These are phyloP conservation scores for Flaveria sonorensis DNA, from an alignment of 129 eudicot genomes.

Conservation along the genomic window DNA sequence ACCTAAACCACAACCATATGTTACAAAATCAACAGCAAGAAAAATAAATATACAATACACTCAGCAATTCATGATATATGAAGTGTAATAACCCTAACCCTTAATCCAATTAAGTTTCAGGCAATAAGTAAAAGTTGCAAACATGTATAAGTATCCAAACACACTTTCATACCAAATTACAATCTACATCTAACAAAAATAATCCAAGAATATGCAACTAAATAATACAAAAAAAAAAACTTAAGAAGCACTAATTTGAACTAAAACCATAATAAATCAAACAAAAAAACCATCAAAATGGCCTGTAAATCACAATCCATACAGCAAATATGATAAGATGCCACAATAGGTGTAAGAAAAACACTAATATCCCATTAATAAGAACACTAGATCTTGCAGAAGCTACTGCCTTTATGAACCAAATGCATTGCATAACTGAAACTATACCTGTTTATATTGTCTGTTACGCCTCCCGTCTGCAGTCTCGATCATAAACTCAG, in stretches of 20 bases:
- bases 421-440: background rate
- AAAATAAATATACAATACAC: background rate
- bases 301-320: background rate
- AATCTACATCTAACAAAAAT: too few relatives aligned
- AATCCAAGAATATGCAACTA: too few relatives aligned
- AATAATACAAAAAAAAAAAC: too few relatives aligned
- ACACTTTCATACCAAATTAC: too few relatives aligned
- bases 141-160: background rate
- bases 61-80: background rate
- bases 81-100: background rate
- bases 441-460: constrained; percentile 78
- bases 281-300: background rate
- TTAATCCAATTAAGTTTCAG: background rate
- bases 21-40: background rate
- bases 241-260: background rate
- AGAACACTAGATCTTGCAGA: background rate
- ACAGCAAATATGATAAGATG: background rate
- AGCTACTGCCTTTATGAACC: background rate
- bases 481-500: constrained; percentile 80
- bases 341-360: background rate
- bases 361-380: too few relatives aligned
- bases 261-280: background rate
- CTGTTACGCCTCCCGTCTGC: constrained; percentile 87
- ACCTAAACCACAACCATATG: constrained; percentile 47
- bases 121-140: background rate